Base-by-base conservation (phyloP, 2,329 filamentous ascomycete genomes). In the Chalaropsis thielavioides region DNA sequence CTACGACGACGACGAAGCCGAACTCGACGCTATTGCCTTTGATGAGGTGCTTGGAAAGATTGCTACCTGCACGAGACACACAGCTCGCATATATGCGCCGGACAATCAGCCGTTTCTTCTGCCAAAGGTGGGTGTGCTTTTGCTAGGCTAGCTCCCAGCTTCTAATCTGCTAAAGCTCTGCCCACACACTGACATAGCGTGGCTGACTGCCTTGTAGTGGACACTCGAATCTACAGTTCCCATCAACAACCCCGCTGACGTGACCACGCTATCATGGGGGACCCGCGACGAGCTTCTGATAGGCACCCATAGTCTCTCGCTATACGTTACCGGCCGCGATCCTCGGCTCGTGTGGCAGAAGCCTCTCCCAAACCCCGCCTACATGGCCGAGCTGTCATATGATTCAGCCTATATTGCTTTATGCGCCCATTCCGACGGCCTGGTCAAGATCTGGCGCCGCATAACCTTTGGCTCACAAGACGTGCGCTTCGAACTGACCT, bases 381-480 rank as follows among this genome's bases (percentile, higher is more conserved):
- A 88, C 71, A 83, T 87, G 66, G 91, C 91, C 2, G 79, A 81
- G 8, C 85, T 96, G 69, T 96, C 92, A 1, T 90, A 90, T 68
- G 92, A 96, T 73, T 92, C 90, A 13, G 86, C 86, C 22, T 85
- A 95, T 67, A 90, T 97, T 63, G 92, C 91, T 19, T 92, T 89
- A 1, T 83, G 88, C 13, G 88, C 90, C 51, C 78, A 80, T 61
- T 84, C 89, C 72, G 94, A 97, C 74, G 82, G 87, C 62, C 77
- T 97, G 22, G 85, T 95, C 69, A 97, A 99, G 76, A 83, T 97
- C 70, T 99, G 95, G 94, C 84, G 91, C 68, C 83, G 92, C 63
- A 78, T 95, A 27, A 88, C 88, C 8, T 96, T 92, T 72, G 90
- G 90, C 15, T 82, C 84, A 0, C 87, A 90, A 66, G 88, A 95